Base-by-base conservation (phyloP, 1,139 yeast species). In the Yamadazyma dendronema region DNA sequence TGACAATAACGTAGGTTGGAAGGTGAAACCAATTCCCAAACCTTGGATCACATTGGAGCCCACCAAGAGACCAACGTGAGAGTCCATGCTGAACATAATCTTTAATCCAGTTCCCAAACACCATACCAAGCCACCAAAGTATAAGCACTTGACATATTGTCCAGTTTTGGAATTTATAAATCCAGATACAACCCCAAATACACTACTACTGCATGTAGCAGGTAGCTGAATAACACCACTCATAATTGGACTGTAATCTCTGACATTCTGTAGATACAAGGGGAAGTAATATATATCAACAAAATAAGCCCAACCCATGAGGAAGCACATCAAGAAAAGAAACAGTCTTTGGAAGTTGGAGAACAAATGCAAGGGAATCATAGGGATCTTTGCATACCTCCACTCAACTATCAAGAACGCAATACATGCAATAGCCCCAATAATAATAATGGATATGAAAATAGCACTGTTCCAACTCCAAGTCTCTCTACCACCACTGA, bases 1-100 rank as follows among this genome's bases (percentile, higher is more conserved):
- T 0, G 80, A 79, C 10, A 76, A 65, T 57, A 76, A 59, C 0
- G 78, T 71, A 6, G 81, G 79, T 50, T 76, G 82, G 56, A 77
- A 74, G 4, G 75, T 70, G 40, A 62, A 62, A 2, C 80, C 81
- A 12, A 67, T 62, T 0, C 80, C 81, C 4, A 61, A 37, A 5
- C 81, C 81, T 55, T 67, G 65, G 3, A 71, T 30, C 16, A 72
- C 42, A 41, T 72, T 48, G 0, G 67, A 51, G 10, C 68, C 57
- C 1, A 61, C 61, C 23, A 65, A 49, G 1, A 59, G 59, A 1
- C 62, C 74, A 9, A 55, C 51, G 9, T 52, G 48, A 1, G 72
- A 50, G 19, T 51, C 34, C 4, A 50, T 49, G 35, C 50, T 53
- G 56, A 65, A 73, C 1, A 61, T 45, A 13, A 71, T 48, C 17